Evolutionary conservation across 352 stramenopile genomes (phyloP).

Genomic region (Elongisporangium prolatum): DNA sequence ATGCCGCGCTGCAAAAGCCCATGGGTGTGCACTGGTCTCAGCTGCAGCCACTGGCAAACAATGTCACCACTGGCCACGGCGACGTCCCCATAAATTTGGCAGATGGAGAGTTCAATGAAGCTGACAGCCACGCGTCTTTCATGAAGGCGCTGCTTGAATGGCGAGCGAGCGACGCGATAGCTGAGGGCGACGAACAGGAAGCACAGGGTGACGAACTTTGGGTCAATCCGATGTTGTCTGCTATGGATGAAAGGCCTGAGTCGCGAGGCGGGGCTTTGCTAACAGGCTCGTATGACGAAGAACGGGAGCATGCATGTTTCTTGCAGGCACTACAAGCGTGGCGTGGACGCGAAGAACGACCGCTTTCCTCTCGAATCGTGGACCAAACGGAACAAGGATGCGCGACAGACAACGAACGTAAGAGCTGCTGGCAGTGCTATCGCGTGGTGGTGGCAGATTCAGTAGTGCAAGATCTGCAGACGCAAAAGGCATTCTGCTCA

Average conservation of each 20-base stretch:
- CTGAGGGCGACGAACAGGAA: not conserved
- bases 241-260: conserved; percentile 6
- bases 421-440: conserved; percentile 86
- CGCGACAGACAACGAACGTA: conserved; percentile 25
- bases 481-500: conserved; percentile 52
- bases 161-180: conserved; percentile 35
- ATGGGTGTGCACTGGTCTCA: conserved; percentile 64
- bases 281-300: conserved; percentile 62
- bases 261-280: conserved; percentile 39
- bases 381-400: conserved; percentile 50
- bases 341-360: conserved; percentile 15
- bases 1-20: conserved; percentile 16
- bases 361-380: conserved; percentile 6
- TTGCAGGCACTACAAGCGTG: conserved; percentile 53
- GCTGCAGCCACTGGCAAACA: conserved; percentile 45
- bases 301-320: conserved; percentile 63
- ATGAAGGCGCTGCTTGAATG: conserved; percentile 79
- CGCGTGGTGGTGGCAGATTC: conserved; percentile 31
- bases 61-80: conserved; percentile 7
- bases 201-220: conserved; percentile 34
- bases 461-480: conserved; percentile 37
- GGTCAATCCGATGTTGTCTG: conserved; percentile 52
- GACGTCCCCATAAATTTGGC: conserved; percentile 66
- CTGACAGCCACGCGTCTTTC: conserved; percentile 68
- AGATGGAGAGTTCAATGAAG: conserved; percentile 72